These are phyloP conservation scores for Nakazawaea ambrosiae DNA, from an alignment of 805 yeast genomes.

Conservation along the genomic window DNA sequence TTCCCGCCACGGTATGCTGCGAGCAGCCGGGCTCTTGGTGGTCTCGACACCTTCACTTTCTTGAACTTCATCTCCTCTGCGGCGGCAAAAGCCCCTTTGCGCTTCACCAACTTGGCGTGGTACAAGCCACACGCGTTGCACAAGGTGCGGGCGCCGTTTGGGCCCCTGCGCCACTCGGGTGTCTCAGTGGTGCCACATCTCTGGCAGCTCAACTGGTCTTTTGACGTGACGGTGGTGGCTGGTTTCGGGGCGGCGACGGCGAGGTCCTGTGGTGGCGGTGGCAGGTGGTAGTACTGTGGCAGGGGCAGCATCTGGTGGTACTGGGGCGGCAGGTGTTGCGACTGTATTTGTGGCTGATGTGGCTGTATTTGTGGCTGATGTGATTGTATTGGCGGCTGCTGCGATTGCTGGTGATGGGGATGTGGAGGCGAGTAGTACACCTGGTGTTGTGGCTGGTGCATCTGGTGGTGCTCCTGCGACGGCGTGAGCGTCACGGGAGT, in stretches of 20 bases:
- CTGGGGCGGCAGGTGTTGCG: not conserved
- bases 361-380: not conserved
- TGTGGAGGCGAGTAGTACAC: not conserved
- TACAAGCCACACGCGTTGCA: slow-evolving; percentile 82
- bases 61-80: slow-evolving; percentile 32
- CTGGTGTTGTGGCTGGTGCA: no score
- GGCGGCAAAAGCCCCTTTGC: slow-evolving; percentile 48
- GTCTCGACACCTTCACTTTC: slow-evolving; percentile 5
- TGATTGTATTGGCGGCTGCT: not conserved
- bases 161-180: slow-evolving; percentile 85
- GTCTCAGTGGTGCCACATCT: slow-evolving; percentile 48
- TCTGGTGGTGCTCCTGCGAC: no score
- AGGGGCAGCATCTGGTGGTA: not conserved
- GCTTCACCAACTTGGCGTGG: slow-evolving; percentile 61
- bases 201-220: slow-evolving; percentile 8
- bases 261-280: not conserved
- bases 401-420: not conserved
- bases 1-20: no score
- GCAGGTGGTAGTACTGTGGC: not conserved
- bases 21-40: no score
- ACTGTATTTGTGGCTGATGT: not conserved
- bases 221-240: not conserved
- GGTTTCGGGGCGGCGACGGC: not conserved
- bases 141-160: slow-evolving; percentile 66
- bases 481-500: no score